Percentiles rank a stretch among this genome's conserved stretches.
Evolutionary conservation across 345 rosid genomes (phyloP).

Genomic region (Sisymbrium altissimum): DNA sequence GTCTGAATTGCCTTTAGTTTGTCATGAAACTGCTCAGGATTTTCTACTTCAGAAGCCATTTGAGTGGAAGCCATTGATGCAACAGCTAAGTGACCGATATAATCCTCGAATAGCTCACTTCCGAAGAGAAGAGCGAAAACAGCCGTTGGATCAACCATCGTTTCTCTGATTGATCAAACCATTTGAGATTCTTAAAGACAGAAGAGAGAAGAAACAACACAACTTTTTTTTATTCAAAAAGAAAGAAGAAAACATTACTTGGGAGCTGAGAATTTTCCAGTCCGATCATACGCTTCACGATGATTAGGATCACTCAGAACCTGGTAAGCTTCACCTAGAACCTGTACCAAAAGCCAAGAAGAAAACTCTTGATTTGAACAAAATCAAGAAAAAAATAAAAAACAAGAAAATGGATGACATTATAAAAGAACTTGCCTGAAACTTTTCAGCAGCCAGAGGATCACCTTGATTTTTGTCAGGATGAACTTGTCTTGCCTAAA

Average conservation of each 20-base stretch:
- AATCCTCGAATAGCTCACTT: slow-evolving; percentile 87
- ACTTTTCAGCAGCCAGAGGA: slow-evolving; percentile 88
- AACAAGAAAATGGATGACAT: neutral
- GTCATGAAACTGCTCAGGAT: slow-evolving; percentile 43
- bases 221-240: neutral
- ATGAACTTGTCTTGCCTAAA: slow-evolving; percentile 95
- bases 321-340: slow-evolving; percentile 94
- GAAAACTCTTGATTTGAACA: neutral
- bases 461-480: slow-evolving; percentile 95
- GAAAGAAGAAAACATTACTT: slow-evolving; percentile 12
- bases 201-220: neutral
- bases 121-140: slow-evolving; percentile 93
- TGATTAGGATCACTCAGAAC: slow-evolving; percentile 85
- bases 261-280: slow-evolving; percentile 53
- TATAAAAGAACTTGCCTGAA: slow-evolving; percentile 55
- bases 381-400: neutral
- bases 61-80: slow-evolving; percentile 85
- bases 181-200: neutral
- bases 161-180: slow-evolving; percentile 45
- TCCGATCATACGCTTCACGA: slow-evolving; percentile 84
- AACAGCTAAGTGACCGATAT: slow-evolving; percentile 84
- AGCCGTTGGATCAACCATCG: slow-evolving; percentile 83
- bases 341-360: slow-evolving; percentile 36
- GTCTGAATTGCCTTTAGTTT: slow-evolving; percentile 58
- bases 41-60: slow-evolving; percentile 43